phyloP scores from a whole-genome alignment of 257 asterid species.

The Ehretia macrophylla region DNA sequence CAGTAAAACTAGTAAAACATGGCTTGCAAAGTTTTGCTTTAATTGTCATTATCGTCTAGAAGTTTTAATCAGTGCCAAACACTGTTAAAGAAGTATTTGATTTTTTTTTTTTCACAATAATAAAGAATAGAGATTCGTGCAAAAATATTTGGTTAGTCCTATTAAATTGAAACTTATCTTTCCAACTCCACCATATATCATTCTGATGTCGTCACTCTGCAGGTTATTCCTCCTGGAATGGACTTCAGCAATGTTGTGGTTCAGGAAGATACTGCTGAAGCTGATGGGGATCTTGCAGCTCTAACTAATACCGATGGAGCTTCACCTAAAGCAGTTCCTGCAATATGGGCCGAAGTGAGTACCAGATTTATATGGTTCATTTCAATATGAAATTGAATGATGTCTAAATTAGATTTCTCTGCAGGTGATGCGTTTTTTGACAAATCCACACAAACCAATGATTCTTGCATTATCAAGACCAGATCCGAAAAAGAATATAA shows the following conservation, averaged over 20 bases:
- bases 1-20: too few species aligned
- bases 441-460: slow-evolving; percentile 83
- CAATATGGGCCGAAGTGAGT: slow-evolving; percentile 78
- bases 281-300: slow-evolving; percentile 48
- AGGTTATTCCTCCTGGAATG: slow-evolving; percentile 95
- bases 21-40: too few species aligned
- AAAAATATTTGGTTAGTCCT: too few species aligned
- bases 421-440: slow-evolving; percentile 81
- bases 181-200: too few species aligned
- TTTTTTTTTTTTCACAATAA: too few species aligned
- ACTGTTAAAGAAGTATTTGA: too few species aligned
- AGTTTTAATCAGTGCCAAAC: too few species aligned
- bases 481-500: slow-evolving; percentile 80
- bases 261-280: slow-evolving; percentile 50
- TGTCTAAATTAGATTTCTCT: not conserved
- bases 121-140: too few species aligned
- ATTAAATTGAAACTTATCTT: too few species aligned
- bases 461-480: slow-evolving; percentile 93
- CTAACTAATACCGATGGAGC: slow-evolving; percentile 47
- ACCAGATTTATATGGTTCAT: not conserved
- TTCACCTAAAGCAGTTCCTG: slow-evolving; percentile 61
- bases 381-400: not conserved
- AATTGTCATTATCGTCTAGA: too few species aligned
- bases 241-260: slow-evolving; percentile 63
- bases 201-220: not conserved